A percentile compares a stretch with the other conserved stretches of the same genome.
Conservation (phyloP, 225 moss, liverwort and hornwort genomes). For the Thuidium tamariscinum region DNA sequence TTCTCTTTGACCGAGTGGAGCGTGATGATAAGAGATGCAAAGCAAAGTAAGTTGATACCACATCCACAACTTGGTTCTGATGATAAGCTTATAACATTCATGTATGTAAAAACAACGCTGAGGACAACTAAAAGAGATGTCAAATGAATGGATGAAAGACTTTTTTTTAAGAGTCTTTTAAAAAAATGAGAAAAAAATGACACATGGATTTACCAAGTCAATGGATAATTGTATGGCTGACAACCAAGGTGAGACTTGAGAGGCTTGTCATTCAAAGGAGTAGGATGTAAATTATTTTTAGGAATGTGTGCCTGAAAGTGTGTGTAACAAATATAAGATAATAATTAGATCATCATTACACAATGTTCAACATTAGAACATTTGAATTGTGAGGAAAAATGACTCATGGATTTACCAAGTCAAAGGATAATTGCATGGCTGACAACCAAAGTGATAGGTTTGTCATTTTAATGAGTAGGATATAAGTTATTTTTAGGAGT, state of each 20-base stretch:
- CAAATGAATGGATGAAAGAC: not conserved
- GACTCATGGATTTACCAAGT: not conserved
- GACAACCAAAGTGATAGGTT: not conserved
- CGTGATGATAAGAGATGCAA: slow-evolving; percentile 43
- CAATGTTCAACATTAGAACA: not conserved
- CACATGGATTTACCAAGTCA: not conserved
- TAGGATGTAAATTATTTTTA: not conserved
- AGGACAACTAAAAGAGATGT: no score
- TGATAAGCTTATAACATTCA: not conserved
- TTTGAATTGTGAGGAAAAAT: not conserved
- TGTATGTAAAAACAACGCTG: not conserved
- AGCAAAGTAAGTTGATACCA: slow-evolving; percentile 19
- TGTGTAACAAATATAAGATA: not conserved
- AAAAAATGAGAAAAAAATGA: not conserved
- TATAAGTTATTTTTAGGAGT: not conserved
- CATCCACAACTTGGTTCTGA: not conserved
- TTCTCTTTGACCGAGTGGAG: slow-evolving; percentile 26
- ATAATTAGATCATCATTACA: not conserved
- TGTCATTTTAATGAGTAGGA: not conserved
- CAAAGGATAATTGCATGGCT: not conserved
- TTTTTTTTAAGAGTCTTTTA: not conserved
- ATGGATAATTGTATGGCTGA: not conserved
- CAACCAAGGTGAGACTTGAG: no score
- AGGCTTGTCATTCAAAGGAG: not conserved
- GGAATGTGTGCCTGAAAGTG: not conserved